Evolutionary conservation across 1,139 yeast species (phyloP), one percentile per base, ranked within the genome.

Genomic region (Hanseniaspora uvarum): DNA sequence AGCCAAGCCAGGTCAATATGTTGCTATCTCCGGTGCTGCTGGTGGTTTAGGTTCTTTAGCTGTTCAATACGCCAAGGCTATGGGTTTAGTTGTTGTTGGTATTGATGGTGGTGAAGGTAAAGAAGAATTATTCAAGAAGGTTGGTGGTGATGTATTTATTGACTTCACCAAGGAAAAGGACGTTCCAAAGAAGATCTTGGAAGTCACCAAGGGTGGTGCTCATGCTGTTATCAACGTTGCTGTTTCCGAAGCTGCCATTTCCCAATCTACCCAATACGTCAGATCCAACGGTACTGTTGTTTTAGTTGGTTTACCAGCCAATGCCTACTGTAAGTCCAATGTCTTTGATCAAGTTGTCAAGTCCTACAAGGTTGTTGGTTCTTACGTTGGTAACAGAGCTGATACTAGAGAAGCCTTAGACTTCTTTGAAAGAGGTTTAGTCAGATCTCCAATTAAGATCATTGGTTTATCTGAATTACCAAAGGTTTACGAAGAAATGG

Each of bases 331-430:
- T 58, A 66, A 65, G 56, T 74, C 82, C 45, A 74, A 76, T 57
- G 80, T 80, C 47, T 79, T 80, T 68, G 70, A 72, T 58, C 71
- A 79, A 57, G 84, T 80, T 59, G 77, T 78, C 59, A 79, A 72
- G 67, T 75, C 82, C 57, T 70, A 77, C 65, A 67, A 70, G 58
- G 77, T 80, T 64, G 76, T 68, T 59, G 85, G 84, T 65, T 80
- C 84, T 59, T 80, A 79, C 65, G 84, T 80, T 59, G 85, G 85
- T 68, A 80, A 79, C 78, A 76, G 85, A 74, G 83, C 83, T 60
- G 84, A 80, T 67, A 73, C 83, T 59, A 76, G 81, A 61, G 83
- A 79, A 70, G 84, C 85, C 59, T 70, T 80, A 63, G 84, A 80
- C 64, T 79, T 80, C 76, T 80, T 79, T 69, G 56, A 72, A 62